These are phyloP conservation scores for Candida coleopterorum DNA, from an alignment of 805 yeast genomes.

Conservation along the genomic window DNA sequence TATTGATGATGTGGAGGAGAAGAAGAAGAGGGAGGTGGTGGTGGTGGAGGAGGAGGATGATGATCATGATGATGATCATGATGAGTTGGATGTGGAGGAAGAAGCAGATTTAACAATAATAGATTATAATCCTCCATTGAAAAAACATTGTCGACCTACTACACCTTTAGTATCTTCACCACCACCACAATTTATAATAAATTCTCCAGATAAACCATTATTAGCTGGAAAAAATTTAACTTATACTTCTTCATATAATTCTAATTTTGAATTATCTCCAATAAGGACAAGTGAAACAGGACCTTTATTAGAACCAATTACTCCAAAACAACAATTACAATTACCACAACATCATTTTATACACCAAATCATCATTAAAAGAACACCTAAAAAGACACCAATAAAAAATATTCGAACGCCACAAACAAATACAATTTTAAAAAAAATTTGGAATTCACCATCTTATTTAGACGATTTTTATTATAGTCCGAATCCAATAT, in stretches of 20 bases:
- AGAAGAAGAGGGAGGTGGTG: slow-evolving; percentile 7
- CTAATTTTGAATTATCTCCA: slow-evolving; percentile 62
- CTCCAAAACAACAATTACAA: slow-evolving; percentile 36
- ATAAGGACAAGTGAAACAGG: slow-evolving; percentile 55
- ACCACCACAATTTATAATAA: slow-evolving; percentile 18
- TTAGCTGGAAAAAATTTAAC: slow-evolving; percentile 40
- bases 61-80: slow-evolving; percentile 12
- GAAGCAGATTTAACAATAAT: slow-evolving; percentile 14
- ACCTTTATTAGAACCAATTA: slow-evolving; percentile 60
- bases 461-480: slow-evolving; percentile 64
- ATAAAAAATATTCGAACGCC: slow-evolving; percentile 35
- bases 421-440: slow-evolving; percentile 40
- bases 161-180: slow-evolving; percentile 5
- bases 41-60: slow-evolving; percentile 10
- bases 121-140: slow-evolving; percentile 11
- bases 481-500: slow-evolving; percentile 35
- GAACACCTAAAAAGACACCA: slow-evolving; percentile 39
- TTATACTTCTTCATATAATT: slow-evolving; percentile 60
- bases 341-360: slow-evolving; percentile 4
- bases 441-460: slow-evolving; percentile 62
- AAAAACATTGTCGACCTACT: slow-evolving; percentile 8
- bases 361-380: slow-evolving; percentile 8
- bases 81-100: slow-evolving; percentile 16
- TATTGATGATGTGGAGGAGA: slow-evolving; percentile 7
- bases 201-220: slow-evolving; percentile 37